Base-by-base conservation (phyloP, 1,284 basidiomycete genomes). In the Caloboletus firmus region DNA sequence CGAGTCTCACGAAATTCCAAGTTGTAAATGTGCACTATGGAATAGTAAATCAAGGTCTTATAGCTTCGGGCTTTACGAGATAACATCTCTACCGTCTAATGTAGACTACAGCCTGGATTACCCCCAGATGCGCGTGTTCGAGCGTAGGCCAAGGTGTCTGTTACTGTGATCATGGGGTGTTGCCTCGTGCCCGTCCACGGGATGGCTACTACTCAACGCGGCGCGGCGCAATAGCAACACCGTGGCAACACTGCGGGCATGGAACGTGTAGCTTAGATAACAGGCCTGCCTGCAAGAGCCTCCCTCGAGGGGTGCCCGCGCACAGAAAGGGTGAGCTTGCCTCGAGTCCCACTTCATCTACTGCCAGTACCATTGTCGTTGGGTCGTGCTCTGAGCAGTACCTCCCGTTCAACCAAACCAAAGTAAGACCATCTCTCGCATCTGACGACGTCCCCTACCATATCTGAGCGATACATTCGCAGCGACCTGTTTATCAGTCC, bases 211-310 rank as follows among this genome's bases (percentile, higher is more conserved):
- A n/a, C 28, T 1, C 13, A 45, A 52, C 55, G 37, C 32, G 42
- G 55, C 28, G 28, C 48, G 18, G 42, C 35, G n/a, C 30, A 10
- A 31, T n/a, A 5, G n/a, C 26, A 39, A 17, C 30, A 22, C 12
- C 24, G 37, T 20, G 32, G 42, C 30, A 52, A 54, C 36, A 44
- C 24, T 37, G 40, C 42, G 26, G 12, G 2, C 22, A 49, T 24
- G 52, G 26, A 59, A 59, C 59, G 49, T 59, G 51, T 51, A 24
- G 59, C 60, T 60, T 62, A 60, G 49, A 46, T 60, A 62, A 60
- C 57, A 18, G 0, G 40, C 59, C 59, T 60, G 56, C 57, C 34
- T 42, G 57, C n/a, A n/a, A n/a, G 39, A 49, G 46, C 60, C 59
- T 62, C 43, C 51, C 53, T 56, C 32, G 28, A n/a, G 13, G 3